These are phyloP conservation scores for Calycina herbarum DNA, from an alignment of 2,329 filamentous ascomycete genomes.

Conservation along the genomic window DNA sequence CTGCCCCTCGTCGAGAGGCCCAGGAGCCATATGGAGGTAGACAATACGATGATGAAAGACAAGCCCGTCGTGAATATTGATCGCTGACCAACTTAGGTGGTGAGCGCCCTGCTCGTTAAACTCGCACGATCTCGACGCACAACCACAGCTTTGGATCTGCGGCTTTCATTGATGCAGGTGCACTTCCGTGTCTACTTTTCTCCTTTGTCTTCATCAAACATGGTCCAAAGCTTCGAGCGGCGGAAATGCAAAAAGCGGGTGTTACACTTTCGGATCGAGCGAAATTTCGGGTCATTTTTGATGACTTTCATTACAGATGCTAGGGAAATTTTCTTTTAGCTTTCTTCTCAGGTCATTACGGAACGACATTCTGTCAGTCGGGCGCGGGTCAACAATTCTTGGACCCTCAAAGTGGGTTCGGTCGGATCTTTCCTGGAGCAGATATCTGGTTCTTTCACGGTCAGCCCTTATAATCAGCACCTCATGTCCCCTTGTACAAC, in stretches of 20 bases:
- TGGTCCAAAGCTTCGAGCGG: slow-evolving; percentile 39
- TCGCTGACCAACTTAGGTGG: slow-evolving; percentile 40
- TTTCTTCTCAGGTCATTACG: slow-evolving; percentile 36
- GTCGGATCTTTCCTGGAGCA: slow-evolving; percentile 36
- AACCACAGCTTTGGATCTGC: slow-evolving; percentile 39
- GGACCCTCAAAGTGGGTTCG: slow-evolving; percentile 27
- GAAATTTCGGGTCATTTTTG: slow-evolving; percentile 33
- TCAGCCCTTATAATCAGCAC: slow-evolving; percentile 38
- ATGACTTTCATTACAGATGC: slow-evolving; percentile 34
- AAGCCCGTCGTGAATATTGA: slow-evolving; percentile 39
- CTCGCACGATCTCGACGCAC: slow-evolving; percentile 37
- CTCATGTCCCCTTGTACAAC: slow-evolving; percentile 40
- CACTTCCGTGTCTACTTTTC: slow-evolving; percentile 35
- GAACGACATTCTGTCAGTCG: slow-evolving; percentile 38
- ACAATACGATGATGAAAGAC: slow-evolving; percentile 39
- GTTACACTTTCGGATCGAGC: slow-evolving; percentile 36
- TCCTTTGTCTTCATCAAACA: slow-evolving; percentile 37
- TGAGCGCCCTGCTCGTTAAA: slow-evolving; percentile 42
- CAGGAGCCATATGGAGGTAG: slow-evolving; percentile 47
- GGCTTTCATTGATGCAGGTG: slow-evolving; percentile 40
- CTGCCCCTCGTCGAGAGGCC: slow-evolving; percentile 44
- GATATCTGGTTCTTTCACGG: slow-evolving; percentile 36
- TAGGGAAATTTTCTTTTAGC: slow-evolving; percentile 37
- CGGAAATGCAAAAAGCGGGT: slow-evolving; percentile 38
- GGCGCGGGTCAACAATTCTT: slow-evolving; percentile 33